These are phyloP conservation scores for Sclerotinia minor DNA, from an alignment of 2,329 filamentous ascomycete species.

Conservation along the genomic window DNA sequence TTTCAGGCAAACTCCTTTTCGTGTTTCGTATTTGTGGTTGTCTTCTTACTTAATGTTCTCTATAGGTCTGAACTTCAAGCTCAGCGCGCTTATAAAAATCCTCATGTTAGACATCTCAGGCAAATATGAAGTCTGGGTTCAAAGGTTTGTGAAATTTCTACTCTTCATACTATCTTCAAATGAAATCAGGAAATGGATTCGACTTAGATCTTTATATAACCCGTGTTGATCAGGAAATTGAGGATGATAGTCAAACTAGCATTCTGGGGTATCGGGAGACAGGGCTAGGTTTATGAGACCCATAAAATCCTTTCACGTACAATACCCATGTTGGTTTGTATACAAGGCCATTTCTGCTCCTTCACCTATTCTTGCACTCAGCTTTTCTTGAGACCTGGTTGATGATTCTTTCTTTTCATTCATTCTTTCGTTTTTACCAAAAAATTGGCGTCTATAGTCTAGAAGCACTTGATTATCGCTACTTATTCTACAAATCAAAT, in stretches of 20 bases:
- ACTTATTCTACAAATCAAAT: neutral
- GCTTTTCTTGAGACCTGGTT: neutral
- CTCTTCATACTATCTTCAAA: neutral
- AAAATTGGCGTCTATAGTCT: neutral
- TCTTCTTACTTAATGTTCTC: neutral
- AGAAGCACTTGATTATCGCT: neutral
- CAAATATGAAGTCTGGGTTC: neutral
- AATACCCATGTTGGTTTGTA: conserved; percentile 1
- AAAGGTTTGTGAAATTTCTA: neutral
- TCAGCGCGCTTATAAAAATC: conserved; percentile 5
- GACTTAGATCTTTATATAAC: neutral
- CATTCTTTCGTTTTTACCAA: neutral
- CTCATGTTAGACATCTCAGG: neutral
- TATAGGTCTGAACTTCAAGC: neutral
- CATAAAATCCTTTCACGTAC: conserved; percentile 8
- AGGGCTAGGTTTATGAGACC: conserved; percentile 1
- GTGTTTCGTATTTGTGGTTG: neutral
- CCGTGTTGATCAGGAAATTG: neutral
- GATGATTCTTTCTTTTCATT: neutral
- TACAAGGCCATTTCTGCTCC: neutral
- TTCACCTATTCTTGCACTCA: conserved; percentile 1
- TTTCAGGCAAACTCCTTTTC: neutral
- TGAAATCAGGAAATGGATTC: neutral
- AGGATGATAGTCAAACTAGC: neutral
- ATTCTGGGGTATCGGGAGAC: neutral